phyloP scores from a whole-genome alignment of 1,284 basidiomycete genomes.

The Pseudozyma tsukubaensis region DNA sequence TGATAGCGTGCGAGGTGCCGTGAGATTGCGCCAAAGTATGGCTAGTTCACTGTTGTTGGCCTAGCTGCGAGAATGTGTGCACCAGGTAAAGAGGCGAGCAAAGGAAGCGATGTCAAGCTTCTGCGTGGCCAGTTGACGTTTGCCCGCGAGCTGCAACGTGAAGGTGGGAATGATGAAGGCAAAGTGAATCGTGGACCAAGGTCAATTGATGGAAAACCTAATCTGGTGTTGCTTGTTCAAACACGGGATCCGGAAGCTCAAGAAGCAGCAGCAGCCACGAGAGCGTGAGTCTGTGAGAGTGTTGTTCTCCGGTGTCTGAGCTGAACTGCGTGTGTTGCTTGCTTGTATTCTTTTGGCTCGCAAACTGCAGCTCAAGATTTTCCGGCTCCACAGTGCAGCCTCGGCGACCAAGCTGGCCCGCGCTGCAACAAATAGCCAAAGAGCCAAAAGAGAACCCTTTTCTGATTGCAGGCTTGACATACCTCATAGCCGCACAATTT shows the following conservation, averaged over 20 bases:
- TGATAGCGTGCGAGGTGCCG: no score
- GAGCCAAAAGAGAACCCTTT: background rate
- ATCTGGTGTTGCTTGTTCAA: background rate
- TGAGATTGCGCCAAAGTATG: no score
- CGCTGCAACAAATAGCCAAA: background rate
- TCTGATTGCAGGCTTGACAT: no score
- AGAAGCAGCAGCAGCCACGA: background rate
- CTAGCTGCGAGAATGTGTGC: no score
- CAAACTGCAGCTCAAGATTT: no score
- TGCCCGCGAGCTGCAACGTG: background rate
- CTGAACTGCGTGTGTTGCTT: background rate
- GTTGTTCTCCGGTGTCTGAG: background rate
- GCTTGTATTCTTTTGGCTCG: no score
- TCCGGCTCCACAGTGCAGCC: no score
- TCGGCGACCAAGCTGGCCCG: no score
- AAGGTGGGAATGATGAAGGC: background rate
- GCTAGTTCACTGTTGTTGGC: no score
- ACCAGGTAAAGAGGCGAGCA: background rate
- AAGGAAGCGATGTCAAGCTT: background rate
- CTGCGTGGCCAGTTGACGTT: background rate
- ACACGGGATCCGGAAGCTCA: background rate
- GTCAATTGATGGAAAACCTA: background rate
- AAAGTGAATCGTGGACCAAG: background rate
- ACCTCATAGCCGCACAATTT: background rate
- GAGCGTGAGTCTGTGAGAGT: background rate